phyloP scores from a whole-genome alignment of 2,329 filamentous ascomycete genomes.

The Phoma sp. region DNA sequence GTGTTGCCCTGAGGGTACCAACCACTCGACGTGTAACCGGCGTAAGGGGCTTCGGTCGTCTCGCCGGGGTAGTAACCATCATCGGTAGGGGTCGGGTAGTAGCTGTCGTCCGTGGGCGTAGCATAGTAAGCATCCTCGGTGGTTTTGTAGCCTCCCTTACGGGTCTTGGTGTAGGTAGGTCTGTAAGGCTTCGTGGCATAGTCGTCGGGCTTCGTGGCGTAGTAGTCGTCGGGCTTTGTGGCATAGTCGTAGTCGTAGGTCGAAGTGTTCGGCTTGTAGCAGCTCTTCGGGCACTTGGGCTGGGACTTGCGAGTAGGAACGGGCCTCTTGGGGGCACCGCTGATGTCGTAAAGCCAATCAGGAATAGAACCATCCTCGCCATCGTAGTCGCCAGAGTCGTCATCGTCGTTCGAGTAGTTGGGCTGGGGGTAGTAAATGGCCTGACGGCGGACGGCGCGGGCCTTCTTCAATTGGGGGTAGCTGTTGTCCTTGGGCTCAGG shows the following conservation, averaged over 20 bases:
- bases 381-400: constrained; percentile 14
- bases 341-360: constrained; percentile 18
- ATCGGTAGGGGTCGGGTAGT: background rate
- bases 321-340: constrained; percentile 9
- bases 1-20: constrained; percentile 7
- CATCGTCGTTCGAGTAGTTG: constrained; percentile 9
- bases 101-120: background rate
- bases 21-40: background rate
- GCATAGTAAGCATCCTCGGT: background rate
- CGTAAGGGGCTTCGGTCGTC: constrained; percentile 3
- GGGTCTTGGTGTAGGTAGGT: constrained; percentile 7
- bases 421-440: constrained; percentile 1
- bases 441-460: constrained; percentile 13
- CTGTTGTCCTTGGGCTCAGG: background rate
- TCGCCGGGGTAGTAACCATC: background rate
- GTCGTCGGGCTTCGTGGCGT: background rate
- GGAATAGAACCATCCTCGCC: constrained; percentile 18
- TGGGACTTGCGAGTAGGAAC: background rate
- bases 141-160: constrained; percentile 7
- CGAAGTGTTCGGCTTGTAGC: constrained; percentile 7
- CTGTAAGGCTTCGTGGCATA: background rate
- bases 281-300: constrained; percentile 17
- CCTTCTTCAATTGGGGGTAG: constrained; percentile 14
- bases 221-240: background rate
- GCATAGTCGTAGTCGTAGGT: background rate